A percentile compares a stretch with the other conserved stretches of the same genome.
Evolutionary conservation across 2,329 filamentous ascomycete species (phyloP).

Genomic region (Neonectria punicea): DNA sequence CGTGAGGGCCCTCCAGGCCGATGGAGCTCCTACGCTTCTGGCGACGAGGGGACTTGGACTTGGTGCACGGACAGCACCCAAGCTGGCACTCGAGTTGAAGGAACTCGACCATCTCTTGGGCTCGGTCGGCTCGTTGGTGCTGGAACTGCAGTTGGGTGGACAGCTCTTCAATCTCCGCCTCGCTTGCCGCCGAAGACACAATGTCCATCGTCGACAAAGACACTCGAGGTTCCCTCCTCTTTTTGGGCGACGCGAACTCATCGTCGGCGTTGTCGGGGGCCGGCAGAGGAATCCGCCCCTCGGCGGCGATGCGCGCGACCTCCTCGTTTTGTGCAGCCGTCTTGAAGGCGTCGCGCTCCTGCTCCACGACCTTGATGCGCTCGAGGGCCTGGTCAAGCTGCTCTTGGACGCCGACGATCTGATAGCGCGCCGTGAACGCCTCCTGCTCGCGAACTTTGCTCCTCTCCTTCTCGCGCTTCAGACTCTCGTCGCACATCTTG

Average conservation of each 20-base stretch:
- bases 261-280: slow-evolving; percentile 62
- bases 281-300: slow-evolving; percentile 76
- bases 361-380: slow-evolving; percentile 72
- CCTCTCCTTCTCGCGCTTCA: slow-evolving; percentile 72
- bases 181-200: slow-evolving; percentile 64
- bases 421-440: slow-evolving; percentile 73
- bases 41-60: slow-evolving; percentile 41
- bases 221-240: slow-evolving; percentile 55
- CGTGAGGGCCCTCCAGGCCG: slow-evolving; percentile 39
- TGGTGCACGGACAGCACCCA: slow-evolving; percentile 71
- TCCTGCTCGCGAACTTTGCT: slow-evolving; percentile 73
- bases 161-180: slow-evolving; percentile 69
- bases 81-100: slow-evolving; percentile 79
- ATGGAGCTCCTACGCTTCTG: slow-evolving; percentile 40
- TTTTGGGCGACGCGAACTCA: slow-evolving; percentile 71
- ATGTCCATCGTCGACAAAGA: slow-evolving; percentile 62
- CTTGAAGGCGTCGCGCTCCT: slow-evolving; percentile 80
- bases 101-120: slow-evolving; percentile 79
- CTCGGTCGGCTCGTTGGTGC: slow-evolving; percentile 72
- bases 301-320: slow-evolving; percentile 76
- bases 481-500: slow-evolving; percentile 66
- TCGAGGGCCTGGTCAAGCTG: slow-evolving; percentile 73
- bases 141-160: slow-evolving; percentile 65
- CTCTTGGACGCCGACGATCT: slow-evolving; percentile 72
- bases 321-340: slow-evolving; percentile 78